Conservation (phyloP, 768 basidiomycete genomes). For the Clavaria fumosa region DNA sequence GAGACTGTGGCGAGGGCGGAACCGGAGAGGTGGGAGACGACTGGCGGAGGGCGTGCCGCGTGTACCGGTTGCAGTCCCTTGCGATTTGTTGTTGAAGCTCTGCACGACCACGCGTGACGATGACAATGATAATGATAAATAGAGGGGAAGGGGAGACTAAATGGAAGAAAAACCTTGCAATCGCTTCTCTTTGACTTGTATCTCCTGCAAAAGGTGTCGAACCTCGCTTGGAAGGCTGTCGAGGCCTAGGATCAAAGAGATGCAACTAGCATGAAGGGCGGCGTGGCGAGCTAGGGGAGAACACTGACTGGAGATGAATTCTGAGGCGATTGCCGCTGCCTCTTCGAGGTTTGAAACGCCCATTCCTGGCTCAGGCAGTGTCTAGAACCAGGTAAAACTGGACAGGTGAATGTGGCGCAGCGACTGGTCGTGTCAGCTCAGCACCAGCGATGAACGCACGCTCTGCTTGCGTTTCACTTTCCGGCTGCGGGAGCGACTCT, state of each 20-base stretch:
- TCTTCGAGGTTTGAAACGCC: slow-evolving; percentile 33
- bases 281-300: neutral
- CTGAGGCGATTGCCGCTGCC: slow-evolving; percentile 27
- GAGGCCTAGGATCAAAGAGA: slow-evolving; percentile 18
- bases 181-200: slow-evolving; percentile 25
- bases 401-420: no score
- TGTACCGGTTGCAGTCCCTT: slow-evolving; percentile 24
- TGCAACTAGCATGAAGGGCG: neutral
- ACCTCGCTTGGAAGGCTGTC: slow-evolving; percentile 34
- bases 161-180: slow-evolving; percentile 20
- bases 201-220: slow-evolving; percentile 30
- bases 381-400: no score
- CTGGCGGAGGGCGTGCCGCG: slow-evolving; percentile 21
- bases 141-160: neutral
- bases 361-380: no score
- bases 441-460: no score
- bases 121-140: neutral
- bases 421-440: no score
- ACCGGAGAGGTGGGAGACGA: slow-evolving; percentile 7
- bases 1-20: slow-evolving; percentile 1
- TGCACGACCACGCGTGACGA: no score
- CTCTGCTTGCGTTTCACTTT: slow-evolving; percentile 36
- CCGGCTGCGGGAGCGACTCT: slow-evolving; percentile 22
- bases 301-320: slow-evolving; percentile 29
- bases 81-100: slow-evolving; percentile 27